A percentile compares a stretch with the other conserved stretches of the same genome.
These are phyloP conservation scores for Polygonum maritimum DNA, from an alignment of 148 eudicot genomes.

Conservation along the genomic window DNA sequence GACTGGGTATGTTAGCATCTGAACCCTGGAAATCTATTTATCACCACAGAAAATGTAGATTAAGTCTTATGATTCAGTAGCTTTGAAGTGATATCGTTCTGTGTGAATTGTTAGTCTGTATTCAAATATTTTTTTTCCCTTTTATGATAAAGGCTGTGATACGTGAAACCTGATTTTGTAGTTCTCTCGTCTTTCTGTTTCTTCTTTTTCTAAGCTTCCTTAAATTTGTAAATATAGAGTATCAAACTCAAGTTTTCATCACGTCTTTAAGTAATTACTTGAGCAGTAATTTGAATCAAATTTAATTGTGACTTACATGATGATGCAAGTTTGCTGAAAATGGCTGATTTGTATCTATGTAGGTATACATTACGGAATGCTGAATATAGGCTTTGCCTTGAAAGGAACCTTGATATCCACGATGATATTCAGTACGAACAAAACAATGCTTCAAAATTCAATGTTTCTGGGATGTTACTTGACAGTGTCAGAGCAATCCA, in stretches of 20 bases:
- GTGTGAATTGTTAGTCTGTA: not conserved
- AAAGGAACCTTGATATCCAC: slow-evolving; percentile 64
- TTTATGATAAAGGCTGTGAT: not conserved
- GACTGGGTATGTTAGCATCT: slow-evolving; percentile 62
- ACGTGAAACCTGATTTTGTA: not conserved
- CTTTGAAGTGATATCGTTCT: not conserved
- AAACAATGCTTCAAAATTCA: slow-evolving; percentile 37
- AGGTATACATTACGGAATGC: slow-evolving; percentile 94
- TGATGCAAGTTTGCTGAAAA: not conserved
- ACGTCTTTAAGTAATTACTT: not conserved
- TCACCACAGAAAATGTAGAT: not conserved
- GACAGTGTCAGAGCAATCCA: slow-evolving; percentile 34
- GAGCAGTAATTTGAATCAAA: not conserved
- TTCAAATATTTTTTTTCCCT: not conserved
- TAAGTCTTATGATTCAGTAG: not conserved
- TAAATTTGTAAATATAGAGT: not conserved
- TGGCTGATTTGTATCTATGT: slow-evolving; percentile 12
- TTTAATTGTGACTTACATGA: not conserved
- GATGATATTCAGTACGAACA: slow-evolving; percentile 33
- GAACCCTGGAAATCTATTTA: not conserved
- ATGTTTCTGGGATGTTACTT: slow-evolving; percentile 34
- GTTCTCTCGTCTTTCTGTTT: slow-evolving; percentile 6
- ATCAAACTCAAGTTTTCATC: not conserved
- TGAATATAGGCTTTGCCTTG: slow-evolving; percentile 91
- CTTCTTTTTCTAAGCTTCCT: not conserved